These are phyloP conservation scores for Hymenotorrendiella dingleyae DNA, from an alignment of 2,329 filamentous ascomycete species.

Conservation along the genomic window DNA sequence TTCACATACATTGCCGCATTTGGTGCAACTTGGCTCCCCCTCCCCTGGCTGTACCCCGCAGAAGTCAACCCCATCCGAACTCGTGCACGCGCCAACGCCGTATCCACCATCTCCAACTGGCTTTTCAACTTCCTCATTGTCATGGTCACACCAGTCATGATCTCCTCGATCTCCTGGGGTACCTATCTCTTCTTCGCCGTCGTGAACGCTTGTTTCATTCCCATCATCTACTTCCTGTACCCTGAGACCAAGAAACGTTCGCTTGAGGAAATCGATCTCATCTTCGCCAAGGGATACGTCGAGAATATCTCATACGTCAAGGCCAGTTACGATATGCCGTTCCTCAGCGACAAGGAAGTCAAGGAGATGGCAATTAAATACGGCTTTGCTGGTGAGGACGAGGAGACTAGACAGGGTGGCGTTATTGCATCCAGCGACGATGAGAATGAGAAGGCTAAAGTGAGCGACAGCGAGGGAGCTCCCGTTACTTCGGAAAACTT, in stretches of 20 bases:
- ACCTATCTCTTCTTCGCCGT: slow-evolving; percentile 35
- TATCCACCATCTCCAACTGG: slow-evolving; percentile 48
- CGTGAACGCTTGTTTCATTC: slow-evolving; percentile 34
- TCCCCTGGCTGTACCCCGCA: slow-evolving; percentile 57
- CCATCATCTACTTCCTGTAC: slow-evolving; percentile 34
- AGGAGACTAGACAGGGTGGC: slow-evolving; percentile 22
- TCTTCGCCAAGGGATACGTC: slow-evolving; percentile 54
- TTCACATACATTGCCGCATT: slow-evolving; percentile 60
- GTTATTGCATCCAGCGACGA: neutral
- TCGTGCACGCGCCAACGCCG: slow-evolving; percentile 56
- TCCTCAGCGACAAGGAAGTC: slow-evolving; percentile 45
- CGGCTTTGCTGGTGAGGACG: slow-evolving; percentile 25
- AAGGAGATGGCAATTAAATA: slow-evolving; percentile 34
- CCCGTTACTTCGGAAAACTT: too few species aligned
- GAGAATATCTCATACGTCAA: slow-evolving; percentile 56
- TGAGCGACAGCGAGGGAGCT: slow-evolving; percentile 8
- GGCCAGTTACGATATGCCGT: slow-evolving; percentile 51
- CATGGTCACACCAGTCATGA: slow-evolving; percentile 35
- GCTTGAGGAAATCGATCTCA: slow-evolving; percentile 64
- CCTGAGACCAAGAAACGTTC: slow-evolving; percentile 49
- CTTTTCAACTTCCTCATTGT: slow-evolving; percentile 52
- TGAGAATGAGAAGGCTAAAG: slow-evolving; percentile 6
- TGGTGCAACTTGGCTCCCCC: slow-evolving; percentile 53
- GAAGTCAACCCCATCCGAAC: slow-evolving; percentile 56
- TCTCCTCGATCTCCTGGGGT: slow-evolving; percentile 30